Evolutionary conservation across 2,329 filamentous ascomycete species (phyloP).

Genomic region (Rutstroemia sp.): DNA sequence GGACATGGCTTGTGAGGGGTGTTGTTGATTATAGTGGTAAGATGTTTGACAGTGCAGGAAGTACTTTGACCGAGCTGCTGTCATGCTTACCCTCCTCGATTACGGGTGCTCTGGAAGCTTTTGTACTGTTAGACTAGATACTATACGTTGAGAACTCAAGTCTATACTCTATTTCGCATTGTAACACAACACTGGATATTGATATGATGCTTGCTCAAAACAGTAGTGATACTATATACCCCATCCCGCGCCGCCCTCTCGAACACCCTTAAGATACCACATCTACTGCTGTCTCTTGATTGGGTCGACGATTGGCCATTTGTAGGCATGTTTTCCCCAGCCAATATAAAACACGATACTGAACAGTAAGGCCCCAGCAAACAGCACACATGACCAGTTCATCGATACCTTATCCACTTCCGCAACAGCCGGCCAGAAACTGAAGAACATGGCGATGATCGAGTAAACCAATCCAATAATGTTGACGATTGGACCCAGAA

Average conservation of each 20-base stretch:
- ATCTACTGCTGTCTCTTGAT: slow-evolving; percentile 13
- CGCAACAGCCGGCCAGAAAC: slow-evolving; percentile 6
- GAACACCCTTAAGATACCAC: background rate
- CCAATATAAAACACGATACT: slow-evolving; percentile 6
- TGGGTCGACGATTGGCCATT: slow-evolving; percentile 34
- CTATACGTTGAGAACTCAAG: too few relatives aligned
- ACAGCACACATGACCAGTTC: slow-evolving; percentile 11
- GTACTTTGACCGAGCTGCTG: too few relatives aligned
- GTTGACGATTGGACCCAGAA: slow-evolving; percentile 10
- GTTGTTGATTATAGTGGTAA: too few relatives aligned
- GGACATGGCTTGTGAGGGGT: too few relatives aligned
- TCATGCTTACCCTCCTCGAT: too few relatives aligned
- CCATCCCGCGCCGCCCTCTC: background rate
- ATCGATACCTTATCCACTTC: slow-evolving; percentile 5
- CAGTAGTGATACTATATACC: background rate
- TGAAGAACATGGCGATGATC: slow-evolving; percentile 9
- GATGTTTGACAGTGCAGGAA: too few relatives aligned
- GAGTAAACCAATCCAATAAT: slow-evolving; percentile 4
- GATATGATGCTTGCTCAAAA: background rate
- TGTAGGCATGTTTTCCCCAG: slow-evolving; percentile 33
- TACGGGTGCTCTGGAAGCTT: too few relatives aligned
- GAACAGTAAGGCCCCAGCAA: slow-evolving; percentile 1
- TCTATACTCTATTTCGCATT: background rate
- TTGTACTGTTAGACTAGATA: too few relatives aligned
- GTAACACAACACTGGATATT: background rate